phyloP scores from a whole-genome alignment of 2,329 filamentous ascomycete species.

The Hymenoscyphus infarciens region DNA sequence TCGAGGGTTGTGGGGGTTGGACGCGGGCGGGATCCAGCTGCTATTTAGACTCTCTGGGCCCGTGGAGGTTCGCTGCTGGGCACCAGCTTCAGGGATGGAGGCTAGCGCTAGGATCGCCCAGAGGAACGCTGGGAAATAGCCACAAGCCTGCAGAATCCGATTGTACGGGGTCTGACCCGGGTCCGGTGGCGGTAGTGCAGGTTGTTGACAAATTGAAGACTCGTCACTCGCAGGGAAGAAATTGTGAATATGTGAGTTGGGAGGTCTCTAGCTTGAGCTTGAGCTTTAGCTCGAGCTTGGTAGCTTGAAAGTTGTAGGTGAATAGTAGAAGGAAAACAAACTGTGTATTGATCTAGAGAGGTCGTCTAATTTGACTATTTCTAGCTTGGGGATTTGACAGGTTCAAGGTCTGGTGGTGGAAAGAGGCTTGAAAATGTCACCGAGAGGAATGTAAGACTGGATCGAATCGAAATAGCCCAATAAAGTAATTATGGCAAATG shows the following conservation, averaged over 20 bases:
- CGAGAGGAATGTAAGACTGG: neutral
- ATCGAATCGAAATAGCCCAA: neutral
- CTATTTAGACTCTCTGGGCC: conserved; percentile 5
- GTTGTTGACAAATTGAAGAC: no score
- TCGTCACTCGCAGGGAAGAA: neutral
- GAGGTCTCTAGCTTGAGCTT: no score
- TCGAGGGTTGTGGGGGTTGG: neutral
- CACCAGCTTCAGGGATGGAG: neutral
- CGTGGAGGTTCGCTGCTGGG: neutral
- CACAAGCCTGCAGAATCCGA: no score
- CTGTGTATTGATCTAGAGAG: neutral
- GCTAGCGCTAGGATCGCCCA: no score
- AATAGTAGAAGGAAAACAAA: neutral
- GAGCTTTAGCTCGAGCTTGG: no score
- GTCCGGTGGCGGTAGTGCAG: no score
- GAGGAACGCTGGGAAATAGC: no score
- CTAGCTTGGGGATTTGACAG: neutral
- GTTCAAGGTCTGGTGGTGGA: neutral
- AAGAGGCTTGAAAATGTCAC: neutral
- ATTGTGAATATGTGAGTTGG: neutral
- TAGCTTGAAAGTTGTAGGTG: no score
- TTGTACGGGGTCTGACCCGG: no score
- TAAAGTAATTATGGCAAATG: neutral
- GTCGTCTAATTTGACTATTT: no score
- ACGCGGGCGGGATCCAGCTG: neutral